Conservation (phyloP, 352 stramenopile species). For the Globisporangium mamillatum region DNA sequence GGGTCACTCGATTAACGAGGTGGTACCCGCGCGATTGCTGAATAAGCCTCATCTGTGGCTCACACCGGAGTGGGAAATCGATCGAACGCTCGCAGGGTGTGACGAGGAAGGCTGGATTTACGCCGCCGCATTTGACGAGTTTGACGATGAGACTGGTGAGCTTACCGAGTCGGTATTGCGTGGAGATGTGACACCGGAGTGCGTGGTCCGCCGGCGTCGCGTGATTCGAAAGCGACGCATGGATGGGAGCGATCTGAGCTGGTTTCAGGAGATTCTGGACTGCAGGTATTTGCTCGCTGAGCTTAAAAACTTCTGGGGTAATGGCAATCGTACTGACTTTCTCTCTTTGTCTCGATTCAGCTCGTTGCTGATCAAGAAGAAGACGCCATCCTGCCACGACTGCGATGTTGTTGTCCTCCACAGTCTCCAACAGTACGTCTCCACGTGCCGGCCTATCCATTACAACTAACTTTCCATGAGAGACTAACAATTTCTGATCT, state of each 20-base stretch:
- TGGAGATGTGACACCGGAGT: slow-evolving; percentile 15
- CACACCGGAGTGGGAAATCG: slow-evolving; percentile 57
- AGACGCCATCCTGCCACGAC: slow-evolving; percentile 69
- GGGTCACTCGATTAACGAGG: slow-evolving; percentile 50
- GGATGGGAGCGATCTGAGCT: slow-evolving; percentile 70
- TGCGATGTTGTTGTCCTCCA: slow-evolving; percentile 55
- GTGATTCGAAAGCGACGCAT: slow-evolving; percentile 66
- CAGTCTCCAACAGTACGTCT: slow-evolving; percentile 52
- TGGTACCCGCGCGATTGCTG: slow-evolving; percentile 58
- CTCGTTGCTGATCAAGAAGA: slow-evolving; percentile 66
- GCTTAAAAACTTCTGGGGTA: neutral
- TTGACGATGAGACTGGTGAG: slow-evolving; percentile 18
- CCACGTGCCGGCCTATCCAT: neutral
- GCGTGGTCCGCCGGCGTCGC: slow-evolving; percentile 45
- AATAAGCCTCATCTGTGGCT: slow-evolving; percentile 77
- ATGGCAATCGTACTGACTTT: neutral
- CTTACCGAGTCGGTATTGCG: slow-evolving; percentile 2
- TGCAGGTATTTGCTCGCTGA: slow-evolving; percentile 41
- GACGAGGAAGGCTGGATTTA: slow-evolving; percentile 81
- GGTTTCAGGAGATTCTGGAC: slow-evolving; percentile 81
- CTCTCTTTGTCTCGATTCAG: slow-evolving; percentile 20
- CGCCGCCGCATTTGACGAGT: slow-evolving; percentile 32
- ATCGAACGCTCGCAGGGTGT: slow-evolving; percentile 41
- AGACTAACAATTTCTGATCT: neutral
- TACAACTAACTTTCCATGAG: too few relatives aligned